Evolutionary conservation across 768 basidiomycete genomes (phyloP), one percentile per base, ranked within the genome.

Genomic region (Phylloporus scabripes): DNA sequence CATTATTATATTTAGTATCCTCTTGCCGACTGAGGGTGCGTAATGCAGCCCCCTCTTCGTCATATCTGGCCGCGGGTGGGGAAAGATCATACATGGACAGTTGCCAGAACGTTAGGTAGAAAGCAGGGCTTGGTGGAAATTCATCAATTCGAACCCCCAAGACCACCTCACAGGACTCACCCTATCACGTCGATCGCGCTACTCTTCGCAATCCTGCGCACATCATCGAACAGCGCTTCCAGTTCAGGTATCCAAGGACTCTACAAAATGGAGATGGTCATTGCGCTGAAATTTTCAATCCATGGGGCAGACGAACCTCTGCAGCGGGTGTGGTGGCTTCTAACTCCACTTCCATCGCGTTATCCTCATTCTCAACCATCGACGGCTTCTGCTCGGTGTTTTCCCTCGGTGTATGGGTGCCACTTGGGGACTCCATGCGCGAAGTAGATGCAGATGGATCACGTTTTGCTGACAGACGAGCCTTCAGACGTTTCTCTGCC

Each of bases 81-180:
- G 80, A 71, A 29, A 98, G 75, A 66, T 99, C 96, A 60, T 92
- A 90, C 29, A 87, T 86, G 1, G 91, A 87, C 45, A 98, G 69
- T 65, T 97, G 94, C 96, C 96, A 99, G 71, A 97, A 99, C 3
- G 94, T 92, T 40, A 90, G 69, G 61, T 93, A 97, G 70, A 99
- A 98, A 2, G 83, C 87, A 24, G 92, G 85, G 3, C 95, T 96
- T 31, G 0, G 44, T 56, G 23, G 38, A 47, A 11, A 20, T n/a
- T 14, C 32, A 34, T 50, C 45, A 55, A 42, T 20, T 17, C 47
- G 49, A 45, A 32, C 44, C 20, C 14, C 26, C 45, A 45, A 17
- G 42, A 52, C 7, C 24, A 53, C 23, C 34, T 33, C 45, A 42
- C 26, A 49, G 42, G 18, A 65, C 85, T 46, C 66, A 93, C 85